A percentile compares a stretch with the other conserved stretches of the same genome.
Conservation (phyloP, 306 rosid species). For the Trifolium repens region DNA sequence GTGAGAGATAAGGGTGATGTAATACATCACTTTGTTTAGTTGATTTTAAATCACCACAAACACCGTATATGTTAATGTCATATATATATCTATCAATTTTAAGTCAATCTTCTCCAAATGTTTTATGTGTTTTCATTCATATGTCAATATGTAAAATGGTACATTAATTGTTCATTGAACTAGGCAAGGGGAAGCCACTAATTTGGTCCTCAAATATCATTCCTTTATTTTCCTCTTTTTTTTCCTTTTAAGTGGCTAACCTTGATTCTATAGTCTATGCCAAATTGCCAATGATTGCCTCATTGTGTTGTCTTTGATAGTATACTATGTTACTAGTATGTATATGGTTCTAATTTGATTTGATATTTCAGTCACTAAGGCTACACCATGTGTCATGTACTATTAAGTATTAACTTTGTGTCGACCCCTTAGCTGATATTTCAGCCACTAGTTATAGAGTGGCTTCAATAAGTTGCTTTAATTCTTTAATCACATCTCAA, state of each 20-base stretch:
- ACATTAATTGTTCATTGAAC: neutral
- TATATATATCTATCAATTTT: constrained; percentile 8
- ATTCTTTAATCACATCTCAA: no score
- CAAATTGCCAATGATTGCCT: constrained; percentile 45
- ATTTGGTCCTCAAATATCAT: constrained; percentile 20
- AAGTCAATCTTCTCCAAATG: constrained; percentile 33
- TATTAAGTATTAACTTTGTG: constrained; percentile 31
- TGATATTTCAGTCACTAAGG: constrained; percentile 26
- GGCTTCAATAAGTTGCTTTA: no score
- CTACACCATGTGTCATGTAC: constrained; percentile 42
- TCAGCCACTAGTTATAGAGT: no score
- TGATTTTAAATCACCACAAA: constrained; percentile 18
- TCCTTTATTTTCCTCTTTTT: no score
- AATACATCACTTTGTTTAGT: constrained; percentile 46
- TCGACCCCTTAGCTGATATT: constrained; percentile 12
- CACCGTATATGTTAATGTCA: constrained; percentile 16
- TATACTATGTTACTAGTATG: neutral
- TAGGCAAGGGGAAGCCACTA: constrained; percentile 27
- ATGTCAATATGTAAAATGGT: neutral
- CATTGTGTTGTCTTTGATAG: constrained; percentile 25
- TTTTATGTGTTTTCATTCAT: constrained; percentile 31
- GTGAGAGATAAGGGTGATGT: constrained; percentile 52
- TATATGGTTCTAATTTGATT: constrained; percentile 17
- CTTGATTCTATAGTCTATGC: constrained; percentile 13
- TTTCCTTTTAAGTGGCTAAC: constrained; percentile 43